A percentile compares a stretch with the other conserved stretches of the same genome.
Conservation (phyloP, 352 stramenopile genomes). For the Paralagenidium karlingii region DNA sequence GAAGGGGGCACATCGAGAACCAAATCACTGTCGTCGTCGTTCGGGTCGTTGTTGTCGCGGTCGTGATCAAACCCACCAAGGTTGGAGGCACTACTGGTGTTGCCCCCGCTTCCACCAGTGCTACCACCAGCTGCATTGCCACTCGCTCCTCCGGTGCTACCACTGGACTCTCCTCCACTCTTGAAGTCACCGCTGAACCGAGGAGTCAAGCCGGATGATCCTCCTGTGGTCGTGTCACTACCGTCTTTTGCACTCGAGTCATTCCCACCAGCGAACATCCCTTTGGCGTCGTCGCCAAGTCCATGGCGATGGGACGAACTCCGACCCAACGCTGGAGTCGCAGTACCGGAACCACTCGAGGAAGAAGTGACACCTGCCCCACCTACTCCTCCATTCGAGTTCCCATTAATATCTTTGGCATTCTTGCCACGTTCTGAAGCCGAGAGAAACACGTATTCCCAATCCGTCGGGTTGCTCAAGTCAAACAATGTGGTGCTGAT, state of each 20-base stretch:
- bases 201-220: no score
- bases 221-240: background rate
- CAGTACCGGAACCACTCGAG: background rate
- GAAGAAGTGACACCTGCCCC: no score
- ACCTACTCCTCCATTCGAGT: conserved; percentile 36
- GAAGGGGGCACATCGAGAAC: conserved; percentile 75
- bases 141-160: background rate
- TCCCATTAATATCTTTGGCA: conserved; percentile 22
- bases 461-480: conserved; percentile 71
- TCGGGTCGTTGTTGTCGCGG: conserved; percentile 31
- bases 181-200: no score
- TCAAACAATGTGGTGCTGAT: conserved; percentile 69
- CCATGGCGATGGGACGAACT: no score
- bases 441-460: conserved; percentile 88
- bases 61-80: no score
- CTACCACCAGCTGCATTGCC: conserved; percentile 1
- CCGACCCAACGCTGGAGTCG: background rate
- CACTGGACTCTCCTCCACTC: no score
- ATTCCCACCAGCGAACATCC: no score
- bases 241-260: background rate
- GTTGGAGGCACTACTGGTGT: conserved; percentile 4
- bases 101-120: conserved; percentile 5
- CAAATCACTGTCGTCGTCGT: conserved; percentile 32
- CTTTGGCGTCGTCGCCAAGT: no score
- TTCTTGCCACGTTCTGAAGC: conserved; percentile 36